Base-by-base conservation (phyloP, 1,139 yeast species). In the Suhomyces chickasaworum region DNA sequence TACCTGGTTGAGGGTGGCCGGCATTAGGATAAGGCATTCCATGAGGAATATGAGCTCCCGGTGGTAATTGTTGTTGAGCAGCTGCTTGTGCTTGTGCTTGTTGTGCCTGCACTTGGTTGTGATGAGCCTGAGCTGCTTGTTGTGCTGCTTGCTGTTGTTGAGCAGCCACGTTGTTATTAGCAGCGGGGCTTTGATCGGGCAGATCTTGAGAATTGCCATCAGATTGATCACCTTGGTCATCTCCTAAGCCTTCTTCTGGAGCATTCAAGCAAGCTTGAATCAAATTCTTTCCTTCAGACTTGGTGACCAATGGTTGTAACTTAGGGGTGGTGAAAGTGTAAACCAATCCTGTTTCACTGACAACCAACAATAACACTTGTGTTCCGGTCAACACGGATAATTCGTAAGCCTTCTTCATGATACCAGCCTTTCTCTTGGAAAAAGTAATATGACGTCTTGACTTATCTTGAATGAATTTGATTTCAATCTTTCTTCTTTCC, bases 301-400 rank as follows among this genome's bases (percentile, higher is more conserved):
- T 91, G 31, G 98, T 93, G 46, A 93, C 99, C 58, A 93, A 80
- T 12, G 99, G 99, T 69, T 95, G 99, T 61, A 93, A 81, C 68
- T 93, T 93, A 47, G 99, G 99, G 7, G 99, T 95, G 45, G 98
- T 91, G 67, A 93, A 93, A n/a, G 99, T 93, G 69, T 93, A 95
- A 51, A 93, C 99, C 54, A 93, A 82, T 7, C 99, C 99, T 17
- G 99, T 93, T 69, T 93, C 99, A 44, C 96, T 86, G 35, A 93
- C 98, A 49, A 95, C 99, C 58, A 93, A 80, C 50, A 93, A 75
- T 55, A 93, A 78, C 30, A 93, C 98, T 69, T 93, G 99, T 36
- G 98, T 93, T 43, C 99, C 99, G 8, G 99, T 93, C 58, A 93
- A 78, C 42, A 95, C 98, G 21, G 95, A 86, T 56, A 93, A 78